These are phyloP conservation scores for Dendrothele bispora DNA, from an alignment of 768 basidiomycete genomes.

Conservation along the genomic window DNA sequence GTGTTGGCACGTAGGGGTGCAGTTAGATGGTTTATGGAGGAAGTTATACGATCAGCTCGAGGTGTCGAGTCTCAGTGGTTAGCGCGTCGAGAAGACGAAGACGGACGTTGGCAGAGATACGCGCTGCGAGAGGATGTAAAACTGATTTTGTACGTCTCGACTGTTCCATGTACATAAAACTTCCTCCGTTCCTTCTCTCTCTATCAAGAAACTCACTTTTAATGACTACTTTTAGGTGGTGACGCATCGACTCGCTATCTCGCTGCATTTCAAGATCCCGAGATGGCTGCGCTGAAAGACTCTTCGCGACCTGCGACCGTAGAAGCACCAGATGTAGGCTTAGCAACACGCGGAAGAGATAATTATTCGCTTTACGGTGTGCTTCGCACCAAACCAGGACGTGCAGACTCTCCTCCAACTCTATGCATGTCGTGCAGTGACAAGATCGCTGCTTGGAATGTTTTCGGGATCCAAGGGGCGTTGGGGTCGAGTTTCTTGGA, in stretches of 20 bases:
- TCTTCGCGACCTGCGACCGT: constrained; percentile 34
- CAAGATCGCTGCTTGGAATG: constrained; percentile 87
- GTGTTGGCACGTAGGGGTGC: constrained; percentile 83
- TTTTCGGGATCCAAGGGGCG: constrained; percentile 85
- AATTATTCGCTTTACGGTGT: constrained; percentile 75
- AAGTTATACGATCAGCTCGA: constrained; percentile 50
- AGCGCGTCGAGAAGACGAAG: constrained; percentile 16
- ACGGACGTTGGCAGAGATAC: constrained; percentile 49
- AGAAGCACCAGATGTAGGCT: constrained; percentile 28
- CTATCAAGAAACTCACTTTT: no score
- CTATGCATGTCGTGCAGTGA: constrained; percentile 92
- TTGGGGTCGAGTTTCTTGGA: constrained; percentile 52
- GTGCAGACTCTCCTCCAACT: constrained; percentile 85
- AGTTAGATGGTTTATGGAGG: constrained; percentile 77
- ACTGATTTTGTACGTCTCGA: constrained; percentile 73
- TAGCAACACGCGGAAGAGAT: constrained; percentile 72
- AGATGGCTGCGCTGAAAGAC: constrained; percentile 71
- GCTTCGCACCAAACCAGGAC: constrained; percentile 91
- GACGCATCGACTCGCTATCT: constrained; percentile 85
- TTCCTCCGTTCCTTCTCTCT: no score
- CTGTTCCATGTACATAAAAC: constrained; percentile 45
- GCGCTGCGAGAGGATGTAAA: constrained; percentile 44
- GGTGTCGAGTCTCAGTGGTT: no score
- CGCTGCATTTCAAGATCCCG: constrained; percentile 70
- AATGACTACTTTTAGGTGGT: constrained; percentile 61